Conservation (phyloP, 257 asterid genomes). For the Plantago elongata region DNA sequence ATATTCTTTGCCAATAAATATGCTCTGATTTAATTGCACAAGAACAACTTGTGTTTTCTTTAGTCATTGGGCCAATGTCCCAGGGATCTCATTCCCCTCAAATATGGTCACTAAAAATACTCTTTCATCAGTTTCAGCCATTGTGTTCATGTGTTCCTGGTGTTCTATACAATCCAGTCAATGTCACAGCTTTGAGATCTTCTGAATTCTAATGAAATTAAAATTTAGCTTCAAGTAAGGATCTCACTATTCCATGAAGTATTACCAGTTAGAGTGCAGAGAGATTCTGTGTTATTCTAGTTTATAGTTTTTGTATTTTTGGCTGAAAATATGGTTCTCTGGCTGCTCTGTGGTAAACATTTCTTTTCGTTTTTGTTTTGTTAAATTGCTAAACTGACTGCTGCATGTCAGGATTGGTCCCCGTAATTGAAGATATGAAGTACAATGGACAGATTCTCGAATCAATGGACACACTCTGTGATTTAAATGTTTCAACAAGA, state of each 20-base stretch:
- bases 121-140: not conserved
- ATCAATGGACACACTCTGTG: constrained; percentile 51
- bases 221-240: not conserved
- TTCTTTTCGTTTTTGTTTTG: no score
- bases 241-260: not conserved
- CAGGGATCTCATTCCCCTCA: no score
- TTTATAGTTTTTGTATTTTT: not conserved
- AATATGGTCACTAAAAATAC: not conserved
- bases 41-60: no score
- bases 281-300: no score
- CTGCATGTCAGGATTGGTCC: constrained; percentile 68
- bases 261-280: no score
- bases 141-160: not conserved
- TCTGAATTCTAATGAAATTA: not conserved
- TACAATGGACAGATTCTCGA: constrained; percentile 51
- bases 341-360: constrained; percentile 10
- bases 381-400: not conserved
- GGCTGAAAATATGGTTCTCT: constrained; percentile 10
- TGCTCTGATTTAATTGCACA: no score
- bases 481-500: constrained; percentile 26
- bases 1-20: no score
- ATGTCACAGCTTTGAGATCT: constrained; percentile 1
- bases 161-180: not conserved
- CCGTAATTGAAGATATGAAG: constrained; percentile 63
- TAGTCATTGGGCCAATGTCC: no score